phyloP scores from a whole-genome alignment of 2,329 filamentous ascomycete genomes.

The Helminthosporium solani region DNA sequence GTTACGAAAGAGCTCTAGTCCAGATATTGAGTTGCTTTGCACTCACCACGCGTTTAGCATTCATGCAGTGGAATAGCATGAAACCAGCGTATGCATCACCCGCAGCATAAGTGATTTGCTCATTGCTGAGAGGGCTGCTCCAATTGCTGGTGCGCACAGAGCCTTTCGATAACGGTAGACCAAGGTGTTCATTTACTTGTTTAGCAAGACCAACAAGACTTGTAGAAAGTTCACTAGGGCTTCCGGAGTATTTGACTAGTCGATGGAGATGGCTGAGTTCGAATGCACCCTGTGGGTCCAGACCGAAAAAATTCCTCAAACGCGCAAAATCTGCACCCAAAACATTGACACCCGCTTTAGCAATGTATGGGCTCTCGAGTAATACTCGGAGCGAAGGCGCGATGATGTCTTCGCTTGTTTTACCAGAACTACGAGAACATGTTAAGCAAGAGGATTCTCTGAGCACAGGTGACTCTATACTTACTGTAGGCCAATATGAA shows the following conservation, averaged over 20 bases:
- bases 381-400: constrained; percentile 69
- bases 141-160: constrained; percentile 74
- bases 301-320: constrained; percentile 63
- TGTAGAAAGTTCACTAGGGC: constrained; percentile 41
- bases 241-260: constrained; percentile 66
- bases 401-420: constrained; percentile 57
- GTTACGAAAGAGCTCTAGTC: too few relatives aligned
- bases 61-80: constrained; percentile 71
- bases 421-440: constrained; percentile 23
- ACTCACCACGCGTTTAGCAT: constrained; percentile 54
- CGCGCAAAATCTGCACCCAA: constrained; percentile 62
- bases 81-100: constrained; percentile 83
- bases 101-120: constrained; percentile 74
- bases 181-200: constrained; percentile 70
- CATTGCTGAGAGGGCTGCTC: constrained; percentile 60
- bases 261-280: constrained; percentile 83
- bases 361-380: constrained; percentile 68
- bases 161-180: constrained; percentile 78
- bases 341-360: constrained; percentile 77
- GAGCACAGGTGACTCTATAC: background rate
- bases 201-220: constrained; percentile 64
- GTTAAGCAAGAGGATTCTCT: background rate
- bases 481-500: constrained; percentile 68
- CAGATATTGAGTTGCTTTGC: constrained; percentile 44
- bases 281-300: constrained; percentile 67